phyloP scores from a whole-genome alignment of 495 filamentous ascomycete species.

The Lasiosphaeriaceae sp. region DNA sequence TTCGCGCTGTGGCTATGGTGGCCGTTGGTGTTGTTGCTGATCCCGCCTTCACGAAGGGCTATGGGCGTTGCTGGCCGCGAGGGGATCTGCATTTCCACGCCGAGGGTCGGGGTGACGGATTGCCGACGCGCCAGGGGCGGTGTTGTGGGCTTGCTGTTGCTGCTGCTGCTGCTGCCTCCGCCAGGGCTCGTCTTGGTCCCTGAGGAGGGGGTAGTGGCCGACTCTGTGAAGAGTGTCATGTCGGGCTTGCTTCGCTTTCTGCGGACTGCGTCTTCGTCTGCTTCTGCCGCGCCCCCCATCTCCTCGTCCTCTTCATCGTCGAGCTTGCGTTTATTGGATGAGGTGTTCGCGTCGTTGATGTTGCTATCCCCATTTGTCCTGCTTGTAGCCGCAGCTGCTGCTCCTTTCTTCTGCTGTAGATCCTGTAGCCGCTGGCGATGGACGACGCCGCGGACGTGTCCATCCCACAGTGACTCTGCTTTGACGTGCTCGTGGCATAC shows the following conservation, averaged over 20 bases:
- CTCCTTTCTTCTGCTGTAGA: background rate
- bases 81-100: conserved; percentile 53
- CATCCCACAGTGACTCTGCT: conserved; percentile 58
- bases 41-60: conserved; percentile 15
- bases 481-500: conserved; percentile 58
- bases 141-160: conserved; percentile 19
- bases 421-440: conserved; percentile 42
- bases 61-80: conserved; percentile 51
- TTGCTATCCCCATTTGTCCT: background rate
- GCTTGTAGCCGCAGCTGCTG: conserved; percentile 2
- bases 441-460: conserved; percentile 45
- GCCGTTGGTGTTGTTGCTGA: background rate
- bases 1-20: conserved; percentile 7
- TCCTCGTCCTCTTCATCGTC: conserved; percentile 40
- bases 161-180: background rate
- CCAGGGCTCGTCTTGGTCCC: conserved; percentile 16
- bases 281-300: conserved; percentile 15
- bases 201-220: background rate
- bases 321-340: conserved; percentile 36
- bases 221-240: conserved; percentile 10
- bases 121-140: conserved; percentile 33
- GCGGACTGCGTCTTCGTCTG: conserved; percentile 34
- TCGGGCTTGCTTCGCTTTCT: conserved; percentile 42
- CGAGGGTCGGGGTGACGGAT: conserved; percentile 38
- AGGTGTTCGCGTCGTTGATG: conserved; percentile 1